Evolutionary conservation across 345 rosid genomes (phyloP).

Genomic region (Eucalyptus cloeziana): DNA sequence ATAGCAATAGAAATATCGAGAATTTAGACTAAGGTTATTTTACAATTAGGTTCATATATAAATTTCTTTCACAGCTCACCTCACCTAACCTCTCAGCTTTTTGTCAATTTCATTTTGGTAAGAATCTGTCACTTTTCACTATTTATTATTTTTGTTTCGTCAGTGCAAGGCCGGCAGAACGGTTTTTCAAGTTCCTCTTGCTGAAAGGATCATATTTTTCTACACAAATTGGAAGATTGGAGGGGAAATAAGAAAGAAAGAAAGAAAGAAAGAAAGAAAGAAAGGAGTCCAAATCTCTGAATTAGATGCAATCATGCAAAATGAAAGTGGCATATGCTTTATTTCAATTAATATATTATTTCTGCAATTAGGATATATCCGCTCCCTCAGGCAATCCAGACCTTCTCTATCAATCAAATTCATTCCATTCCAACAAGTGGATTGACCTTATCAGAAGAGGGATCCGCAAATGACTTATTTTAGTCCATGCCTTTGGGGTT

Average conservation of each 20-base stretch:
- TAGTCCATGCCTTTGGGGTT: not conserved
- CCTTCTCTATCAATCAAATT: not conserved
- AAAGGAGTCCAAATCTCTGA: not conserved
- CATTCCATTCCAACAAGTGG: not conserved
- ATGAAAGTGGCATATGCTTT: not conserved
- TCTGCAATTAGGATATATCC: not conserved
- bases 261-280: too few species aligned
- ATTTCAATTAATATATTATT: not conserved
- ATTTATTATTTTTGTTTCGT: not conserved
- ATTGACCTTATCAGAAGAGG: not conserved
- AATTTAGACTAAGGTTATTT: not conserved
- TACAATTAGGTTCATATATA: not conserved
- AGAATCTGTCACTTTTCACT: not conserved
- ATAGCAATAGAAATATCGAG: not conserved
- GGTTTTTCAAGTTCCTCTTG: not conserved
- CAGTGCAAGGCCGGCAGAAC: not conserved
- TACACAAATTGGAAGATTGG: not conserved
- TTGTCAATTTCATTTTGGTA: not conserved
- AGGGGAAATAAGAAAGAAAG: too few species aligned
- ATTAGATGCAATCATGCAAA: not conserved
- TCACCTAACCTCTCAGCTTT: not conserved
- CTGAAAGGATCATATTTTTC: not conserved
- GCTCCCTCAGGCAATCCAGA: not conserved
- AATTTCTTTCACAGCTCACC: not conserved
- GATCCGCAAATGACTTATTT: not conserved